phyloP scores from a whole-genome alignment of 495 filamentous ascomycete species.

The Hypoxylon perforatum region DNA sequence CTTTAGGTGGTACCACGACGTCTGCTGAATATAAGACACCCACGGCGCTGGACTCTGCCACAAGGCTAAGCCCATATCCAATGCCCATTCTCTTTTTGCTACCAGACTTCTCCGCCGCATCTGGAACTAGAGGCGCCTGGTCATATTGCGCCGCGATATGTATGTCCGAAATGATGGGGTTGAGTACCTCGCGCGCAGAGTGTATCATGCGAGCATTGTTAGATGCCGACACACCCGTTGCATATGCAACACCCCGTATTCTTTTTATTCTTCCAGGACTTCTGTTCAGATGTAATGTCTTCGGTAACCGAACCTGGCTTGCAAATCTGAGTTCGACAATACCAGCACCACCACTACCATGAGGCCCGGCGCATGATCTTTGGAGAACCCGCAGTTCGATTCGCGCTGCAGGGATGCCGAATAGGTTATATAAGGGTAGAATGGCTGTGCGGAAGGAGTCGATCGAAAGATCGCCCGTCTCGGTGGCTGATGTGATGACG shows the following conservation, averaged over 20 bases:
- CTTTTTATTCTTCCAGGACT: conserved; percentile 84
- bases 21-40: conserved; percentile 89
- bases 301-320: conserved; percentile 89
- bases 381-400: conserved; percentile 87
- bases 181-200: conserved; percentile 85
- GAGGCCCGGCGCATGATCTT: conserved; percentile 77
- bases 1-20: conserved; percentile 79
- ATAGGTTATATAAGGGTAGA: conserved; percentile 87
- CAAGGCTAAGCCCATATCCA: conserved; percentile 89
- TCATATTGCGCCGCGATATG: conserved; percentile 76
- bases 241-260: conserved; percentile 92
- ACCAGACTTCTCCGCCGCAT: conserved; percentile 65
- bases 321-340: conserved; percentile 92
- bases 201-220: conserved; percentile 98
- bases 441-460: conserved; percentile 95
- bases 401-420: conserved; percentile 82
- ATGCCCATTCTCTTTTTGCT: conserved; percentile 66
- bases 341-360: conserved; percentile 83
- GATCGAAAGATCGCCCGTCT: conserved; percentile 82
- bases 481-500: conserved; percentile 89
- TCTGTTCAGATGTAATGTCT: conserved; percentile 89
- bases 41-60: conserved; percentile 86
- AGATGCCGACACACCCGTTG: conserved; percentile 85
- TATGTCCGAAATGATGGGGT: conserved; percentile 84
- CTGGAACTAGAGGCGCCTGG: conserved; percentile 75